Percentiles rank a stretch among this genome's conserved stretches.
phyloP scores from a whole-genome alignment of 1,284 basidiomycete species.

The Heterobasidion parviporum region DNA sequence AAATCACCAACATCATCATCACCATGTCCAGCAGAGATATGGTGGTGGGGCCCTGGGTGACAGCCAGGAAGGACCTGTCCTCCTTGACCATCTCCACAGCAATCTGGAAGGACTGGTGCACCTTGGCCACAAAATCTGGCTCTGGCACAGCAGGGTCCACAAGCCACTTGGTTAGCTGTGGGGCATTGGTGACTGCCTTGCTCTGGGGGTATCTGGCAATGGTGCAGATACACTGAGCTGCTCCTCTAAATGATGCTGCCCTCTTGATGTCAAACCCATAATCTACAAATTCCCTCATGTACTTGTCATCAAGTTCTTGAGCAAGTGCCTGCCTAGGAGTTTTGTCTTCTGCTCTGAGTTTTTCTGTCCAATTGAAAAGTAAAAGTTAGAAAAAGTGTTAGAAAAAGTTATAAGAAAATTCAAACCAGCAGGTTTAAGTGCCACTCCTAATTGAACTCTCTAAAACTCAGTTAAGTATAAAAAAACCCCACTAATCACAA shows the following conservation, averaged over 20 bases:
- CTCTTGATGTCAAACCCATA: conserved; percentile 30
- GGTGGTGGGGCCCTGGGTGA: conserved; percentile 31
- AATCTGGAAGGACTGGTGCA: conserved; percentile 34
- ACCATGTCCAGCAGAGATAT: conserved; percentile 61
- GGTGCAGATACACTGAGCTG: conserved; percentile 43
- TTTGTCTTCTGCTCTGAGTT: conserved; percentile 53
- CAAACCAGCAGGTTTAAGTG: conserved; percentile 58
- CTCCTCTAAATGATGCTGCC: conserved; percentile 55
- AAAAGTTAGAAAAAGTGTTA: not conserved
- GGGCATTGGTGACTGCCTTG: conserved; percentile 19
- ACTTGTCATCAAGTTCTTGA: conserved; percentile 2
- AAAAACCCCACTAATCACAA: not conserved
- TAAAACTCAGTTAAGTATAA: conserved; percentile 14
- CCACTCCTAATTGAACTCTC: conserved; percentile 73
- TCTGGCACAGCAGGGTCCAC: conserved; percentile 23
- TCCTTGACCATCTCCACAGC: conserved; percentile 33
- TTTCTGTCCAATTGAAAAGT: conserved; percentile 31
- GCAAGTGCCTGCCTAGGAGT: conserved; percentile 15
- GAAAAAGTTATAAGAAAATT: not conserved
- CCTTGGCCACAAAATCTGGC: conserved; percentile 22
- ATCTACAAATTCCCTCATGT: conserved; percentile 1
- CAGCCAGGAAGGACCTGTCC: conserved; percentile 19
- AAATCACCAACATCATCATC: conserved; percentile 42
- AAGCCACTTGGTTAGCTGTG: conserved; percentile 50
- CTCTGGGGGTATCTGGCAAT: conserved; percentile 33